Evolutionary conservation across 768 basidiomycete species (phyloP).

Genomic region (Termitomyces eurrhizus): DNA sequence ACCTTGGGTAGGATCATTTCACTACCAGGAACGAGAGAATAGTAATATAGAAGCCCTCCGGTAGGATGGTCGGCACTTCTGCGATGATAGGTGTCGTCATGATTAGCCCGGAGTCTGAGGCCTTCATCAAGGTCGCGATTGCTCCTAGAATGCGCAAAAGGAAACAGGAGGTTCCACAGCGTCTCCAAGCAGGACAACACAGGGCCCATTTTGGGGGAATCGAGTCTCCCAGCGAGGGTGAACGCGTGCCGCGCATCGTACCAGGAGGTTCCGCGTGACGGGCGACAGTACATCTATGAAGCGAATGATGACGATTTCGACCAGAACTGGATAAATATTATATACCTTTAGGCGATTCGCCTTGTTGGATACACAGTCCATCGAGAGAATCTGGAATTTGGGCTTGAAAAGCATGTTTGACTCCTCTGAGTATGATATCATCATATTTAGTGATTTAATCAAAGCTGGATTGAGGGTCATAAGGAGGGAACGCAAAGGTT

Average conservation of each 20-base stretch:
- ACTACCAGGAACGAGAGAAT: conserved; percentile 24
- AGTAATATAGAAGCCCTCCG: conserved; percentile 27
- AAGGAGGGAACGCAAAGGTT: conserved; percentile 20
- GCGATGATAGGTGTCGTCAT: conserved; percentile 7
- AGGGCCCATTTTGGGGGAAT: conserved; percentile 18
- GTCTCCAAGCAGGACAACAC: conserved; percentile 21
- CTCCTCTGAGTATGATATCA: conserved; percentile 23
- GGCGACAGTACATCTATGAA: conserved; percentile 26
- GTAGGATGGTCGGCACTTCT: conserved; percentile 21
- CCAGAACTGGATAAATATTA: neutral
- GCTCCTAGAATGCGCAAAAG: conserved; percentile 20
- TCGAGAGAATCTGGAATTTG: conserved; percentile 24
- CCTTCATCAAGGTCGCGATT: conserved; percentile 20
- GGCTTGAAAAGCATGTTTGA: conserved; percentile 20
- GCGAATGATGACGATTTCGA: neutral
- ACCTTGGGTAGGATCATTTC: conserved; percentile 27
- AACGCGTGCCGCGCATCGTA: conserved; percentile 21
- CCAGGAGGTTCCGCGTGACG: conserved; percentile 25
- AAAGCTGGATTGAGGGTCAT: conserved; percentile 21
- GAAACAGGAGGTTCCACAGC: conserved; percentile 28
- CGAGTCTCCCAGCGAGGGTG: conserved; percentile 26
- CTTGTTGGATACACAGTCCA: conserved; percentile 24
- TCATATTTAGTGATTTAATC: conserved; percentile 21
- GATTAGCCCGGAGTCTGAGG: neutral
- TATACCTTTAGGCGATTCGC: conserved; percentile 27